Base-by-base conservation (phyloP, 179 eudicot genomes). In the Silene vulgaris region DNA sequence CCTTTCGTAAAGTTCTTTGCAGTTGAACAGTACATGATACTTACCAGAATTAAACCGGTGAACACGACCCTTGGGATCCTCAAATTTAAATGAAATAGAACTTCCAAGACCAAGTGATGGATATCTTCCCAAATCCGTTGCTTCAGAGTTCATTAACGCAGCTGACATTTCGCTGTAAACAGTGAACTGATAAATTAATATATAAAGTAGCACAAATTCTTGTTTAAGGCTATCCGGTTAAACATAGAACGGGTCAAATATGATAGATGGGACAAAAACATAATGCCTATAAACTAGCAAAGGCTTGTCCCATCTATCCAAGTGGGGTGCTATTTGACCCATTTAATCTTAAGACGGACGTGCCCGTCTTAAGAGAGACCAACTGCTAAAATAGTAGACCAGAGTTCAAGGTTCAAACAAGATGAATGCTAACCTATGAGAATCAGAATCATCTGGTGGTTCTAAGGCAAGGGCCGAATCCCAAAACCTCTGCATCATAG, bases 401-500 rank as follows among this genome's bases (percentile, higher is more conserved):
- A 56, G 29, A 72, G 63, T 75, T 65, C 52, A 78, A 72, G 56
- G 67, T 56, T 65, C 63, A 61, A 69, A 32, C 69, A n/a, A 76
- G 52, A 30, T 73, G 77, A 65, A 57, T 29, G 23, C 72, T 65
- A 61, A 92, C 99, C 99, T 95, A 12, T 86, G 97, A 74, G 93
- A 82, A 74, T 95, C 99, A 61, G 85, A 92, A 76, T 92, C 97
- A 82, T 95, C 97, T 57, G 87, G 84, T 45, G 97, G 86, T 71
- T 92, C 97, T 66, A 90, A 77, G 74, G 91, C 82, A 66, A 95
- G 90, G 63, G 99, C 99, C 73, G 99, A 95, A 83, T 95, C 99
- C 99, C 99, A 95, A 79, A 95, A 95, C 81, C 88, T 95, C 83
- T 95, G 99, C 99, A 95, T 92, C 88, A 93, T 85, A 43, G 97